Evolutionary conservation across 768 basidiomycete genomes (phyloP), one percentile per base, ranked within the genome.

Genomic region (Leccinum truebloodii): DNA sequence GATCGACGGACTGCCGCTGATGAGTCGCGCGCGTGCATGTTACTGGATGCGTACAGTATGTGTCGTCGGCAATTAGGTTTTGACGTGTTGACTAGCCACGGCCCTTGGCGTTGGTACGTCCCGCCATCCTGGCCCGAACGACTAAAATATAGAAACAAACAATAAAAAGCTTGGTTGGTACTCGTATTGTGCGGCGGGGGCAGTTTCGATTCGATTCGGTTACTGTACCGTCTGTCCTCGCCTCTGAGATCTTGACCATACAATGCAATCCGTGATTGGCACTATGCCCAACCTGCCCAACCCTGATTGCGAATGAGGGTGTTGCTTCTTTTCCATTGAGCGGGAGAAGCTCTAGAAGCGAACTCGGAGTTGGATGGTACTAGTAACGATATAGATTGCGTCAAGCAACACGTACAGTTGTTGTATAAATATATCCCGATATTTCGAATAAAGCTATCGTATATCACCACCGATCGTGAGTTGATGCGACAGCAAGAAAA

Each of bases 391-490:
- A 37, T 56, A 62, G 57, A 53, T 73, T 46, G 71, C 67, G 52
- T 71, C 69, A 65, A 71, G 71, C 71, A 73, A 60, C 61, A 58
- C 56, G 32, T 68, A 64, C 44, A 20, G 41, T 20, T 44, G 41
- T 44, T 41, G n/a, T 41, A 35, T 37, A 24, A 32, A 63, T 71
- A 64, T 64, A 63, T 65, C 62, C 56, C 54, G 59, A 59, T 52
- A 30, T 28, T 7, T n/a, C 41, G 41, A n/a, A 44, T 9, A 44
- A 61, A 54, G 22, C 63, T 71, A 65, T 65, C 63, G 57, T 67
- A 71, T 67, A 62, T 67, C 59, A 62, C 59, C 59, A 61, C 59
- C 44, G 48, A 59, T 41, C 8, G 53, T 63, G 49, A 59, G 57
- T 59, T 59, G 60, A 54, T 59, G 48, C 60, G 22, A 49, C 3